Conservation (phyloP, 352 stramenopile genomes). For the Albugo laibachii region DNA sequence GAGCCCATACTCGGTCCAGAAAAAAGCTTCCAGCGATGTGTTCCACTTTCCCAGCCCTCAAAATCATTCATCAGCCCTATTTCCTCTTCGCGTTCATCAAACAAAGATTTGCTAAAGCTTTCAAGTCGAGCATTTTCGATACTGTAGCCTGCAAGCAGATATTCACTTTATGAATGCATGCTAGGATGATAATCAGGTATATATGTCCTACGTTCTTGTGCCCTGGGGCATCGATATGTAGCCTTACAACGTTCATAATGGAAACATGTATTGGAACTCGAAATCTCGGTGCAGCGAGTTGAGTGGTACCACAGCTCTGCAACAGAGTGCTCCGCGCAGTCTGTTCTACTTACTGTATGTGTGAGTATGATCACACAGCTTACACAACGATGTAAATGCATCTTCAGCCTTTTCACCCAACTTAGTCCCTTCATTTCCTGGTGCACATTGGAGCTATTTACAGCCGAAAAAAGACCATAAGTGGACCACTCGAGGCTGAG, state of each 20-base stretch:
- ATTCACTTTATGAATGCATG: neutral
- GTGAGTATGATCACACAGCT: too few species aligned
- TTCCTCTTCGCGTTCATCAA: constrained; percentile 32
- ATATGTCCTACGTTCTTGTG: constrained; percentile 30
- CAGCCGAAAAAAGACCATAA: too few species aligned
- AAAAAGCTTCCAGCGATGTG: constrained; percentile 43
- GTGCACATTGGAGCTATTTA: too few species aligned
- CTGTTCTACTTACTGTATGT: too few species aligned
- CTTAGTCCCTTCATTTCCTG: too few species aligned
- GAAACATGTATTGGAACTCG: constrained; percentile 14
- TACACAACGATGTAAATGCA: too few species aligned
- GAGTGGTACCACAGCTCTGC: constrained; percentile 29
- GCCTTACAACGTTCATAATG: constrained; percentile 89
- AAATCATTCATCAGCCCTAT: constrained; percentile 85
- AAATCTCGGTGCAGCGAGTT: constrained; percentile 38
- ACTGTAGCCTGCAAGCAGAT: constrained; percentile 57
- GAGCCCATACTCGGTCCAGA: constrained; percentile 2
- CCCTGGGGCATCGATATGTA: constrained; percentile 83
- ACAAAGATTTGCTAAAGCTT: constrained; percentile 77
- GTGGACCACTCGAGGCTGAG: too few species aligned
- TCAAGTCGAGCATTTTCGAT: constrained; percentile 30
- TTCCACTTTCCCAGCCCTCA: constrained; percentile 90
- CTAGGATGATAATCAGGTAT: neutral
- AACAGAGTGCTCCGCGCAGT: constrained; percentile 1
- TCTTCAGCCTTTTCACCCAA: too few species aligned